These are phyloP conservation scores for Aspergillus kassunensis DNA, from an alignment of 495 filamentous ascomycete species.

Conservation along the genomic window DNA sequence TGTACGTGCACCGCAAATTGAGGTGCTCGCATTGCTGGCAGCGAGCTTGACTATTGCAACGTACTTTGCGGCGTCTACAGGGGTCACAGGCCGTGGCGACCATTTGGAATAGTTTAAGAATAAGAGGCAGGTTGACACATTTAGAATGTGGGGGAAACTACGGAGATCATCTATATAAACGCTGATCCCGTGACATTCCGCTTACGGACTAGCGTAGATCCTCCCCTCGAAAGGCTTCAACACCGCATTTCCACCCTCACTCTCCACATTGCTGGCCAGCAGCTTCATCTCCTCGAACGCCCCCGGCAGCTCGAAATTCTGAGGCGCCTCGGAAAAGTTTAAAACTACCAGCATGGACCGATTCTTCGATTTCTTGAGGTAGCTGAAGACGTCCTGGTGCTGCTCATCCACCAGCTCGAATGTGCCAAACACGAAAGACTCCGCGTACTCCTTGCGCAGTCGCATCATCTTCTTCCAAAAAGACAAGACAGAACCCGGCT, in stretches of 20 bases:
- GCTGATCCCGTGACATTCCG: too few species aligned
- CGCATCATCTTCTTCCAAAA: conserved; percentile 50
- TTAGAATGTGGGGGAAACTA: too few species aligned
- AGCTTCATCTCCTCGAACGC: conserved; percentile 24
- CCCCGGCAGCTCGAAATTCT: conserved; percentile 32
- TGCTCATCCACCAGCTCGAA: conserved; percentile 46
- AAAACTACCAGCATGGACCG: conserved; percentile 44
- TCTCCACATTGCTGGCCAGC: conserved; percentile 19
- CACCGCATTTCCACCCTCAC: neutral
- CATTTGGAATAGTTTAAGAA: neutral
- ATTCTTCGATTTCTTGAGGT: conserved; percentile 36
- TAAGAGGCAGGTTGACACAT: neutral
- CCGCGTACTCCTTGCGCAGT: conserved; percentile 51
- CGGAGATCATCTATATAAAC: too few species aligned
- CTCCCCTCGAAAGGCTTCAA: neutral
- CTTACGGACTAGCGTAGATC: too few species aligned
- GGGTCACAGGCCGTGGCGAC: neutral
- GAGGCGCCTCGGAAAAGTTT: conserved; percentile 42
- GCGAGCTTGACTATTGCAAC: conserved; percentile 7
- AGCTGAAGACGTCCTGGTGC: conserved; percentile 45
- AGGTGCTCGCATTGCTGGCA: conserved; percentile 32
- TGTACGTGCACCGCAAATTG: conserved; percentile 26
- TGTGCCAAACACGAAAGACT: conserved; percentile 57
- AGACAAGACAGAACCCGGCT: conserved; percentile 42
- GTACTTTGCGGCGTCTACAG: neutral